Percentiles rank a stretch among this genome's conserved stretches.
phyloP scores from a whole-genome alignment of 306 rosid species.

The Inga oerstediana region DNA sequence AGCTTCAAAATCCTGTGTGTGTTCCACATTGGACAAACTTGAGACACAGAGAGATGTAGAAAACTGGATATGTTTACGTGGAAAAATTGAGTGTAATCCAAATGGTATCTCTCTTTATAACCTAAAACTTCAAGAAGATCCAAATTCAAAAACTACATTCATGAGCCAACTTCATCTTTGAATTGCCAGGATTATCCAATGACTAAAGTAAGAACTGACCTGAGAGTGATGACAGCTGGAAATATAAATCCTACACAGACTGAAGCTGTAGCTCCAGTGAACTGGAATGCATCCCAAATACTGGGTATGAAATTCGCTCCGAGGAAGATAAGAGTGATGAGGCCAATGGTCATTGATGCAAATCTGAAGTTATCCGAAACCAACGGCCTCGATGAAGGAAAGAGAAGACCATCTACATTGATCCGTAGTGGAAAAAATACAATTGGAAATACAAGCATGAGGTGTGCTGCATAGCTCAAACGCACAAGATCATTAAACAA shows the following conservation, averaged over 20 bases:
- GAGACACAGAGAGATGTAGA: background rate
- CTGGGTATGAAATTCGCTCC: constrained; percentile 69
- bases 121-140: background rate
- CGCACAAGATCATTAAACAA: constrained; percentile 80
- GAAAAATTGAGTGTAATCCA: background rate
- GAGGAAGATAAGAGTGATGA: constrained; percentile 36
- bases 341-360: constrained; percentile 51
- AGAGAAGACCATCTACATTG: constrained; percentile 79
- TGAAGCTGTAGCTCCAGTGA: constrained; percentile 58
- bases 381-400: constrained; percentile 70
- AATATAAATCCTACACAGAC: constrained; percentile 52
- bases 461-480: constrained; percentile 89
- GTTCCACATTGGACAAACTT: background rate
- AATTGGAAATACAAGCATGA: constrained; percentile 83
- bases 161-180: background rate
- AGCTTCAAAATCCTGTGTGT: background rate
- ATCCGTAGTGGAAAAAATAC: constrained; percentile 75
- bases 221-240: constrained; percentile 48
- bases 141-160: background rate
- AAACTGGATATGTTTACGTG: background rate
- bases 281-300: constrained; percentile 71
- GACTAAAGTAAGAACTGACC: constrained; percentile 41
- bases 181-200: background rate
- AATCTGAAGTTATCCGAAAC: constrained; percentile 66
- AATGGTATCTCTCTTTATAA: background rate